Evolutionary conservation across 768 basidiomycete species (phyloP), one percentile per base, ranked within the genome.

Genomic region (Xerocomus spinulosus): DNA sequence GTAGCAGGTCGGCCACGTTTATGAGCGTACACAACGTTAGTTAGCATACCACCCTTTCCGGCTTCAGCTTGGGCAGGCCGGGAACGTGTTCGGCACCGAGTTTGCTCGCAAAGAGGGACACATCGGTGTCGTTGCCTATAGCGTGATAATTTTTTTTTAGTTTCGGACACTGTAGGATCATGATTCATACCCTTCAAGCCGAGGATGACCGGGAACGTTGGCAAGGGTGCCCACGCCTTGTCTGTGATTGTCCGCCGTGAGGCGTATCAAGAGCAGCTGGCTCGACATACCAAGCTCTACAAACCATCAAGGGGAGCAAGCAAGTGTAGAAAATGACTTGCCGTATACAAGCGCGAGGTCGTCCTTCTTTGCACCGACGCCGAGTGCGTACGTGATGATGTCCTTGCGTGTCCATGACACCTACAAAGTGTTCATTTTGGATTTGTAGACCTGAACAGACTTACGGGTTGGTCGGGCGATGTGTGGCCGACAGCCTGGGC

Each of bases 341-440:
- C 87, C 89, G 63, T 91, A 92, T 26, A 85, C 74, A 38, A 88
- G 75, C 5, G 74, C 68, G 38, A 80, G 76, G 46, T 92, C 89
- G 42, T 85, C 75, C 33, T 73, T 73, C 67, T 88, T 90, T 14
- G 88, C 88, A 13, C 91, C 92, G 30, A 93, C 83, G 13, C 87
- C 88, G 21, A 82, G 71, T 12, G 87, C 85, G 54, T 92, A 93
- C 2, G 80, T 77, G 50, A 93, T 69, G 15, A 92, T 69, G 67
- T 93, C 91, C 42, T 89, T 80, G 68, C 83, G 82, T 62, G 87
- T 90, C 91, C 91, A 93, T 1, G 78, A 67, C 21, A 89, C 90
- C 87, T 91, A 38, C 3, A 23, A 15, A 25, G 21, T 12, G 17
- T 18, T 45, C 4, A 40, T 17, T 9, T 45, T n/a, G n/a, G n/a